These are phyloP conservation scores for Nigrograna mackinnonii DNA, from an alignment of 2,329 filamentous ascomycete genomes.

Conservation along the genomic window DNA sequence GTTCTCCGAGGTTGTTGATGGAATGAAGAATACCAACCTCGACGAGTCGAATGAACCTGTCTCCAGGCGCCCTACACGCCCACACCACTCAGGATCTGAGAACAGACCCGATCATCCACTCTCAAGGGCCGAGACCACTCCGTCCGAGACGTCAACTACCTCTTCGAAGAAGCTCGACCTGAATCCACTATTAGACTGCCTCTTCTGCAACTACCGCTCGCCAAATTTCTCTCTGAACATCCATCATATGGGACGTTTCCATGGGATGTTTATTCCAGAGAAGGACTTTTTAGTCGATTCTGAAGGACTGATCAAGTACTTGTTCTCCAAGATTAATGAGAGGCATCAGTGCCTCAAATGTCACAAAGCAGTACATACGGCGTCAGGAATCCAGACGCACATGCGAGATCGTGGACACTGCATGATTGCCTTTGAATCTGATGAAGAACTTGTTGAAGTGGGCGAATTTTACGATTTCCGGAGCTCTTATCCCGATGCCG, in stretches of 20 bases:
- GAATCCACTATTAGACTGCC: constrained; percentile 60
- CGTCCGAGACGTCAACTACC: constrained; percentile 42
- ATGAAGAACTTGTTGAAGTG: constrained; percentile 90
- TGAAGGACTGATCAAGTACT: constrained; percentile 76
- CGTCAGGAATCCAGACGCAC: constrained; percentile 86
- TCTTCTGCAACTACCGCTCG: constrained; percentile 92
- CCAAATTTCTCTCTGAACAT: constrained; percentile 76
- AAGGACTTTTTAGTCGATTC: constrained; percentile 80
- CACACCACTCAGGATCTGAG: constrained; percentile 42
- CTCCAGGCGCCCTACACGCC: constrained; percentile 43
- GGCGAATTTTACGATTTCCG: constrained; percentile 98
- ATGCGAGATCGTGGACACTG: constrained; percentile 98
- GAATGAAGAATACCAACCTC: constrained; percentile 68
- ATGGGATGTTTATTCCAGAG: constrained; percentile 96
- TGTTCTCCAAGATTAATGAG: constrained; percentile 79
- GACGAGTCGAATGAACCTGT: constrained; percentile 52
- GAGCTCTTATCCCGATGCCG: constrained; percentile 88
- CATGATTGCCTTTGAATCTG: constrained; percentile 89
- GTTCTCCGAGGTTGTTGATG: constrained; percentile 76
- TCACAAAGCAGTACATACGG: constrained; percentile 77
- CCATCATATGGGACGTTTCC: constrained; percentile 86
- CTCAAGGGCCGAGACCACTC: constrained; percentile 36
- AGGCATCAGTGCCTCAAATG: constrained; percentile 87
- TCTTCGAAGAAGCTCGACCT: constrained; percentile 32
- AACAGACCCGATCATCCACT: constrained; percentile 40